Evolutionary conservation across 2,329 filamentous ascomycete genomes (phyloP).

Genomic region (Rosellinia necatrix): DNA sequence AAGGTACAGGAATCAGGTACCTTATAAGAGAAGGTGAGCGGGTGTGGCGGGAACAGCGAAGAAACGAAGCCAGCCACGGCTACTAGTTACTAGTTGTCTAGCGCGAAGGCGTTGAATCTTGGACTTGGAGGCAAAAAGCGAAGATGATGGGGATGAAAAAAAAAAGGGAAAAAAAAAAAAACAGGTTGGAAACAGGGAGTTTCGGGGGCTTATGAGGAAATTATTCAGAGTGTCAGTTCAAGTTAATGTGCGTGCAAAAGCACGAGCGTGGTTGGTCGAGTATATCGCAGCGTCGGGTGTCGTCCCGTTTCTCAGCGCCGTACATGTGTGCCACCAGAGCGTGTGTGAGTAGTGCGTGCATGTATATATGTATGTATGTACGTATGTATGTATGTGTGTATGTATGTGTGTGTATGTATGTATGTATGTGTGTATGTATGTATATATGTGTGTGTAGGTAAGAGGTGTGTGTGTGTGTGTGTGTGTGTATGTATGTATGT

Average conservation of each 20-base stretch:
- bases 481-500: slow-evolving; percentile 7
- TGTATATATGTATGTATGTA: not conserved
- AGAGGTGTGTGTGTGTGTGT: not conserved
- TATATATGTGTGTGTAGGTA: not conserved
- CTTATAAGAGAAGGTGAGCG: not conserved
- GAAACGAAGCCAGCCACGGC: slow-evolving; percentile 10
- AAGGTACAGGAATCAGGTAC: too few relatives aligned
- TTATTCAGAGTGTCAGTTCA: slow-evolving; percentile 14
- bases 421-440: not conserved
- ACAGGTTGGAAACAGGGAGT: slow-evolving; percentile 1
- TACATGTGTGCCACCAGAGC: too few relatives aligned
- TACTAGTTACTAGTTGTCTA: too few relatives aligned
- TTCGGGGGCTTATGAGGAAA: slow-evolving; percentile 10
- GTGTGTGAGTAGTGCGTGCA: not conserved
- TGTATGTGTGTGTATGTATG: not conserved
- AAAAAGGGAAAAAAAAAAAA: not conserved
- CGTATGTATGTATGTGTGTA: not conserved
- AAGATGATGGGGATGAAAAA: too few relatives aligned
- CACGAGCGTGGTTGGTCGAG: too few relatives aligned
- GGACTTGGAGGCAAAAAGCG: too few relatives aligned
- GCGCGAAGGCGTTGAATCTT: too few relatives aligned
- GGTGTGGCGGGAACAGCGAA: not conserved
- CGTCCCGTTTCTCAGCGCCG: too few relatives aligned
- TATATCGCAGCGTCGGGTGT: too few relatives aligned
- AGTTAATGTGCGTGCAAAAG: too few relatives aligned